Percentiles rank a stretch among this genome's conserved stretches.
These are phyloP conservation scores for Tetrapyrgos nigripes DNA, from an alignment of 1,284 basidiomycete species.

Conservation along the genomic window DNA sequence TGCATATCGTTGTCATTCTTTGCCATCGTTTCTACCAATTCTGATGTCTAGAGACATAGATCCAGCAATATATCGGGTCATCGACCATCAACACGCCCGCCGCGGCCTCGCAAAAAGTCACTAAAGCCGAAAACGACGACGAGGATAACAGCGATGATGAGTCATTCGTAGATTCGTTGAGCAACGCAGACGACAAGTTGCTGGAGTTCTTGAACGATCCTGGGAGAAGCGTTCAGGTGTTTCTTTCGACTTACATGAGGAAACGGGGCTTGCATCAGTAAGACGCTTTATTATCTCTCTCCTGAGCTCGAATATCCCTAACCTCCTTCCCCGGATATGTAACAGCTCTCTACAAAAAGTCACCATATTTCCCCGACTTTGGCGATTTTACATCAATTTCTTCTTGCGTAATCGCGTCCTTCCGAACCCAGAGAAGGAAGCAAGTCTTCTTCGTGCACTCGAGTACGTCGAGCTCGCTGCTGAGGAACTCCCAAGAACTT, in stretches of 20 bases:
- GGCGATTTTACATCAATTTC: constrained; percentile 21
- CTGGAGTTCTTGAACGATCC: constrained; percentile 15
- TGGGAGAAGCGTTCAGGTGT: constrained; percentile 6
- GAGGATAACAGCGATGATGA: constrained; percentile 6
- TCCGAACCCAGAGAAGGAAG: constrained; percentile 41
- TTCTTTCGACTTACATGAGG: constrained; percentile 18
- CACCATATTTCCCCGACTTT: constrained; percentile 16
- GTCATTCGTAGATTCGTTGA: constrained; percentile 7
- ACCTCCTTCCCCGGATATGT: not conserved
- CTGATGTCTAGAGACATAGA: constrained; percentile 3
- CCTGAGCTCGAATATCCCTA: too few relatives aligned
- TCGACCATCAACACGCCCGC: constrained; percentile 14
- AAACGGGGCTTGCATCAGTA: constrained; percentile 15
- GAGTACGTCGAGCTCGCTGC: constrained; percentile 53
- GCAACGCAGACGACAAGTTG: constrained; percentile 9
- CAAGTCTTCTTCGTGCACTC: constrained; percentile 54
- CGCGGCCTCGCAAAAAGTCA: constrained; percentile 7
- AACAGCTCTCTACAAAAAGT: constrained; percentile 18
- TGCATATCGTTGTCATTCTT: constrained; percentile 1
- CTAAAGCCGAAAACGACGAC: not conserved
- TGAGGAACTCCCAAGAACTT: constrained; percentile 63
- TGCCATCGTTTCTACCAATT: not conserved
- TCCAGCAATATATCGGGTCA: constrained; percentile 14
- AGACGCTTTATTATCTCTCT: too few relatives aligned
- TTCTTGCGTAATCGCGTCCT: constrained; percentile 16